These are phyloP conservation scores for Leucosporidium creatinivorum DNA, from an alignment of 768 basidiomycete genomes.

Conservation along the genomic window DNA sequence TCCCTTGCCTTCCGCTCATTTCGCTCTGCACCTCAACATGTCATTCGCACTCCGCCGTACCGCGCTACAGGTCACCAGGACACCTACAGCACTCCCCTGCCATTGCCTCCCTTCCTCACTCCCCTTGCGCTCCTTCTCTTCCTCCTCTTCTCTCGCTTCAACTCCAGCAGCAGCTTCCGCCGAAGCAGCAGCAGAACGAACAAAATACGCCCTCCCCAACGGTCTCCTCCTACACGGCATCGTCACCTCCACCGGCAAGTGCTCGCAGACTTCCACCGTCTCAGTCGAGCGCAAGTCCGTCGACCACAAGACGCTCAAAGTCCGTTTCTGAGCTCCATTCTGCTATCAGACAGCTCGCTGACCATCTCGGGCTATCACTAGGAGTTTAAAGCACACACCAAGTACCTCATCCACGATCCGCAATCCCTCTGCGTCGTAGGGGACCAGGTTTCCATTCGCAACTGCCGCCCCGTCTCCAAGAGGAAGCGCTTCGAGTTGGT, in stretches of 20 bases:
- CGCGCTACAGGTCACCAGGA: too few species aligned
- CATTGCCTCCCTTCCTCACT: background rate
- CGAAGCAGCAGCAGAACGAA: constrained; percentile 8
- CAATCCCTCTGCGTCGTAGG: constrained; percentile 16
- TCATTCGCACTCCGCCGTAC: too few species aligned
- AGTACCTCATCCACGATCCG: constrained; percentile 32
- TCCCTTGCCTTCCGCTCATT: too few species aligned
- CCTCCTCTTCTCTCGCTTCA: constrained; percentile 5
- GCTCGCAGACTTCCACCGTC: constrained; percentile 23
- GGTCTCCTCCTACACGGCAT: constrained; percentile 26
- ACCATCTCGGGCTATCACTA: background rate
- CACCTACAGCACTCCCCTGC: background rate
- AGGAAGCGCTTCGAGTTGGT: constrained; percentile 33
- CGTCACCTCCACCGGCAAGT: constrained; percentile 19
- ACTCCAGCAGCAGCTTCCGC: background rate
- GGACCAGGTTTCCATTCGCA: constrained; percentile 30
- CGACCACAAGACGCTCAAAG: constrained; percentile 34
- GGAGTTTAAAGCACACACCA: constrained; percentile 28
- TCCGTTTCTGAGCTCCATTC: background rate
- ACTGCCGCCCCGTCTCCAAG: constrained; percentile 30
- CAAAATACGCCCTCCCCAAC: constrained; percentile 19
- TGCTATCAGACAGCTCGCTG: background rate
- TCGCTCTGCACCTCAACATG: too few species aligned
- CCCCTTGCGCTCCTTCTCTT: background rate
- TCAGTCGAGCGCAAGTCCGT: constrained; percentile 28